Base-by-base conservation (phyloP, 2,329 filamentous ascomycete genomes). In the Mycogone perniciosa region DNA sequence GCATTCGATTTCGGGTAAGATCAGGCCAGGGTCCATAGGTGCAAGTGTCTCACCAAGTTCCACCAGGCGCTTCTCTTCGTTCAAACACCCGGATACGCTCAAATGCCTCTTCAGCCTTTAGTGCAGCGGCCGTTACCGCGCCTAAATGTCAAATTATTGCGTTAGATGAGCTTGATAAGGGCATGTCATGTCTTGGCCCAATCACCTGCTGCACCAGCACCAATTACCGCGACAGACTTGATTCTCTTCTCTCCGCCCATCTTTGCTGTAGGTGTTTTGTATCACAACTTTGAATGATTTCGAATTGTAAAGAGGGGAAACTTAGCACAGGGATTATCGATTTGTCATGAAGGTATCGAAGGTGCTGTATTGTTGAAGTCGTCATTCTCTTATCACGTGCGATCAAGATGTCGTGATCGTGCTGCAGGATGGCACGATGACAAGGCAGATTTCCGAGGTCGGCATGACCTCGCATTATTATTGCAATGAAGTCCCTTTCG, bases 61-160 rank as follows among this genome's bases (percentile, higher is more conserved):
- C 74, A 1, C 73, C 74, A 0, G 74, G 56, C 0, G 67, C 65
- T 44, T 71, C 71, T 11, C 73, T 60, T 7, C 69, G 57, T 49
- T 76, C 70, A 60, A 72, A 75, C 0, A 75, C 69, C 2, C 60
- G 62, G 7, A 74, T 72, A 0, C 57, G 58, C 7, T 73, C 67
- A 57, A 71, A 75, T 41, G 67, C 72, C 7, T 69, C 67, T 56
- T 75, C 73, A 0, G 71, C 68, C 31, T 71, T 67, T 9, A 78
- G 63, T 1, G 75, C 73, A 0, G 74, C 72, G 0, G 73, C 74
- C 0, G 75, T 71, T 2, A 73, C 62, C 2, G 73, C 70, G n/a
- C 75, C 75, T 77, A 40, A 46, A 6, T 26, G 38, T 10, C 9
- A 31, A 26, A 50, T 53, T 50, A 50, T 20, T 20, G 20, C 20